Percentiles rank a stretch among this genome's conserved stretches.
These are phyloP conservation scores for Pyropia yezoensis DNA, from an alignment of 23 red algal genomes.

Conservation along the genomic window DNA sequence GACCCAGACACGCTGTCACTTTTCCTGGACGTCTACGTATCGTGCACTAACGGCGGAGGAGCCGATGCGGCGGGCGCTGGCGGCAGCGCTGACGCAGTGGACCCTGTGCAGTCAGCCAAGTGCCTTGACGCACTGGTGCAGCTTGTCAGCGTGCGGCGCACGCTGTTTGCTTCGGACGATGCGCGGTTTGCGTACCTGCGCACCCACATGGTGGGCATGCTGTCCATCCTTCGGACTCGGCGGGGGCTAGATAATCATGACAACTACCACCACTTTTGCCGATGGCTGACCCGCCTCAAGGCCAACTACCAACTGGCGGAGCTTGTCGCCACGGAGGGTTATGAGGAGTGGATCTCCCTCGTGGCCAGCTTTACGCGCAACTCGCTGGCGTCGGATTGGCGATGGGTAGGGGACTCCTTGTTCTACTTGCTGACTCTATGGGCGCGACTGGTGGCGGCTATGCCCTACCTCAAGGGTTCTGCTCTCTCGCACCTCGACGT, in stretches of 20 bases:
- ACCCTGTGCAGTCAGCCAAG: conserved; percentile 28
- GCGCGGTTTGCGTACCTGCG: conserved; percentile 53
- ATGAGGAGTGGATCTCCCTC: conserved; percentile 65
- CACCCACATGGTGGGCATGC: conserved; percentile 43
- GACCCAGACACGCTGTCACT: conserved; percentile 56
- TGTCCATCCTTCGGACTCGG: conserved; percentile 43
- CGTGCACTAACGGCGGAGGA: too few species aligned
- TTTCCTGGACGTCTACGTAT: conserved; percentile 56
- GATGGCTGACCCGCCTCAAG: conserved; percentile 77
- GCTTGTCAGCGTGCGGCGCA: conserved; percentile 60
- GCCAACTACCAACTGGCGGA: conserved; percentile 83
- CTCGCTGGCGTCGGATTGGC: conserved; percentile 74
- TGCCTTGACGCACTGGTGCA: conserved; percentile 69
- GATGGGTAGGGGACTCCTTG: conserved; percentile 61
- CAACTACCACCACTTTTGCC: conserved; percentile 83
- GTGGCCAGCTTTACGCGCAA: conserved; percentile 57
- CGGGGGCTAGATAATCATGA: conserved; percentile 59
- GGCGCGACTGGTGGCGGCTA: conserved; percentile 45
- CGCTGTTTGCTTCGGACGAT: conserved; percentile 67
- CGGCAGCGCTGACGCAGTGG: conserved; percentile 1
- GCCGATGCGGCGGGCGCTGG: too few species aligned
- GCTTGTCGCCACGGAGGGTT: conserved; percentile 40
- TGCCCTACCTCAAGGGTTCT: conserved; percentile 61
- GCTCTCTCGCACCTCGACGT: conserved; percentile 38
- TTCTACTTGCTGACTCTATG: conserved; percentile 68